Percentiles rank a stretch among this genome's conserved stretches.
Evolutionary conservation across 805 yeast species (phyloP).

Genomic region (Teunomyces atbi): DNA sequence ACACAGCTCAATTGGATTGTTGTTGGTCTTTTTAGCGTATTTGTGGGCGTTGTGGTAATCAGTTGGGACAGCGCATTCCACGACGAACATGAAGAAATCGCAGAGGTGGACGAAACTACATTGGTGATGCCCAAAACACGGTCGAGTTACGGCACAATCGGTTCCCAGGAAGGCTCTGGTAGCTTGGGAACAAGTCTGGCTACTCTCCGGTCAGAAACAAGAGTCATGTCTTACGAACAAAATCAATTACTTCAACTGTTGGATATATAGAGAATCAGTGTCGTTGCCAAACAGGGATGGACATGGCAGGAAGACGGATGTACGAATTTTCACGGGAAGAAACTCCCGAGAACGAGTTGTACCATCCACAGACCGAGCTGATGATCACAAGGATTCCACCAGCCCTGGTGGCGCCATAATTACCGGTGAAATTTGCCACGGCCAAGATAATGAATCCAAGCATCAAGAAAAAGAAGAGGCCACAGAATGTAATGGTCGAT

Average conservation of each 20-base stretch:
- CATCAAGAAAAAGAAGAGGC: slow-evolving; percentile 53
- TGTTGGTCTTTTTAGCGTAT: slow-evolving; percentile 48
- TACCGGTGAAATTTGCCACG: slow-evolving; percentile 49
- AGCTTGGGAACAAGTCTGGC: not conserved
- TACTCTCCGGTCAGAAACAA: not conserved
- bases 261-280: slow-evolving; percentile 15
- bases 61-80: slow-evolving; percentile 50
- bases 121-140: not conserved
- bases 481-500: slow-evolving; percentile 48
- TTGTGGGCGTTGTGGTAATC: slow-evolving; percentile 67
- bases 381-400: slow-evolving; percentile 26
- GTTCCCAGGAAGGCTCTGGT: not conserved
- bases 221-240: slow-evolving; percentile 52
- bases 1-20: slow-evolving; percentile 49
- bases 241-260: slow-evolving; percentile 47
- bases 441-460: slow-evolving; percentile 52
- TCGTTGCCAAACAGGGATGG: not conserved
- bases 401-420: slow-evolving; percentile 13
- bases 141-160: not conserved
- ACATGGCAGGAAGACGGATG: slow-evolving; percentile 19
- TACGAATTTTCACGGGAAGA: slow-evolving; percentile 25
- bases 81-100: slow-evolving; percentile 4
- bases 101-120: not conserved
- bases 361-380: slow-evolving; percentile 25
- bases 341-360: slow-evolving; percentile 26